These are phyloP conservation scores for Cucumis cinereus DNA, from an alignment of 306 rosid species.

Conservation along the genomic window DNA sequence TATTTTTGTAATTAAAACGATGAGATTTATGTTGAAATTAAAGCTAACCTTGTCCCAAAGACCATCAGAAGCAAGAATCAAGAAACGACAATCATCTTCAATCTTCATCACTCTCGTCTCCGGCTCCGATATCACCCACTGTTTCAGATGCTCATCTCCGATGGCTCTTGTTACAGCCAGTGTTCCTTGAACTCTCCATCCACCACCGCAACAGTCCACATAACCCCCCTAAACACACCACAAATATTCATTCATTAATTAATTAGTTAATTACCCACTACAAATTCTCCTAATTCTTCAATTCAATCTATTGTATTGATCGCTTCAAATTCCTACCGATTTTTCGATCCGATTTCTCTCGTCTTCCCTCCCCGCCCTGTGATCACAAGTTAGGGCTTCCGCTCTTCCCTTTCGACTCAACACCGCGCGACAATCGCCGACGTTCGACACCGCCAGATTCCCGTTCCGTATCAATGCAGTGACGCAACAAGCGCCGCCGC, in stretches of 20 bases:
- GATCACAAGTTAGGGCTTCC: conserved; percentile 38
- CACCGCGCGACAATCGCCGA: conserved; percentile 48
- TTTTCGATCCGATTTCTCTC: conserved; percentile 30
- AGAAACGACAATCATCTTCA: conserved; percentile 26
- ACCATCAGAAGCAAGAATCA: conserved; percentile 46
- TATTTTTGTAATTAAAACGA: no score
- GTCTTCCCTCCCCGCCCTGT: conserved; percentile 23
- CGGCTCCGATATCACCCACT: conserved; percentile 43
- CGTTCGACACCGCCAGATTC: conserved; percentile 32
- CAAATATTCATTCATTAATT: no score
- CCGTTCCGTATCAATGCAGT: conserved; percentile 27
- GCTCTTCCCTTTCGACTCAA: conserved; percentile 36
- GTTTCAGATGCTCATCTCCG: conserved; percentile 32
- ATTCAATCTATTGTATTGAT: no score
- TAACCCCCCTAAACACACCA: conserved; percentile 26
- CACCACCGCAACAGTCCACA: conserved; percentile 28
- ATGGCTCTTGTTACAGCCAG: conserved; percentile 43
- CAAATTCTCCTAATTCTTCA: not conserved
- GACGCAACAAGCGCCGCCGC: conserved; percentile 40
- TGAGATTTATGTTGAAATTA: not conserved
- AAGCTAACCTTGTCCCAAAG: conserved; percentile 38
- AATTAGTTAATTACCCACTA: no score
- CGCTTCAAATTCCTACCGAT: conserved; percentile 15
- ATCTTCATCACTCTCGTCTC: conserved; percentile 28
- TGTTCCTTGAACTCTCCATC: conserved; percentile 45